Base-by-base conservation (phyloP, 306 rosid genomes). In the Canavalia gladiata region DNA sequence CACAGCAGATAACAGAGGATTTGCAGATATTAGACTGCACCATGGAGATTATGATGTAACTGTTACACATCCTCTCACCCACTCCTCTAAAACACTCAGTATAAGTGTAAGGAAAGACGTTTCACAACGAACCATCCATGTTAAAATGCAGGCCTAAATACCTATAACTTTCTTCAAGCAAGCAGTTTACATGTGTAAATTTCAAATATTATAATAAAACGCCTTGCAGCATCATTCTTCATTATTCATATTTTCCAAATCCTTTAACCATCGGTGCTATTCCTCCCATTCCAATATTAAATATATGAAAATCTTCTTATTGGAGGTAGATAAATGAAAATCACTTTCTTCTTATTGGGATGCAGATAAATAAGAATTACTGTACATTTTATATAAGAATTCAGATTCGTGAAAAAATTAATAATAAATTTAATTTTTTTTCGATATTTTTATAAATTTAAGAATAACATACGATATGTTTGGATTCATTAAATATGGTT, bases 1-100 rank as follows among this genome's bases (percentile, higher is more conserved):
- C 56, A 81, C 39, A 68, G 83, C 90, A 39, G 97, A 92, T 69
- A 76, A 41, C 68, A 80, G n/a, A 58, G 97, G 94, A 47, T 79
- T 78, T 56, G 67, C 84, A 31, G 87, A 92, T 7, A 54, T 82
- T 85, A 87, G 87, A 29, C 81, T 94, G 13, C 87, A 86, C 75
- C 94, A 91, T 86, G 97, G 98, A 75, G 95, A 92, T 18, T 94
- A 89, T 86, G 89, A 81, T 68, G 88, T 91, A 3, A 91, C 81
- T 64, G 90, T 88, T 5, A 81, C 72, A 68, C 87, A 91, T 83
- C 91, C 88, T 49, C 8, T 35, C 3, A 85, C 68, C 73, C 77
- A 80, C 9, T 84, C 83, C 74, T 82, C 92, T 50, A 64, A 77
- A 46, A 82, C 84, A 7, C 11, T 84, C 28, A 80, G 83, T 45